phyloP scores from a whole-genome alignment of 1,139 yeast species.

The Magnusiomyces tetraspermus region DNA sequence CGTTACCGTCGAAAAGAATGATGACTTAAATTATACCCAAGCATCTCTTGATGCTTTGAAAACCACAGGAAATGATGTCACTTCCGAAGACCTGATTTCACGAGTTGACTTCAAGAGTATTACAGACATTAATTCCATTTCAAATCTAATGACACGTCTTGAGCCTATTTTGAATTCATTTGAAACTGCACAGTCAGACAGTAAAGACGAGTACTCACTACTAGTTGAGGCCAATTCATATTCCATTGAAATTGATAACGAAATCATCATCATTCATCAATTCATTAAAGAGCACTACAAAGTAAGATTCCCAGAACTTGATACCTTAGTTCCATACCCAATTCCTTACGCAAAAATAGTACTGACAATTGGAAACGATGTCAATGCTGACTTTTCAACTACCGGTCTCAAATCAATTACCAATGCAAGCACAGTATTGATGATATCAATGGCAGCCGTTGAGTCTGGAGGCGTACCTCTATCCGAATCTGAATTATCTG shows the following conservation, averaged over 20 bases:
- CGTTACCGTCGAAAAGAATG: background rate
- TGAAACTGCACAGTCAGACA: constrained; percentile 28
- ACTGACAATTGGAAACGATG: constrained; percentile 43
- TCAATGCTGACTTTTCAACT: constrained; percentile 17
- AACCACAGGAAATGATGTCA: constrained; percentile 17
- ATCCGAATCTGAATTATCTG: constrained; percentile 33
- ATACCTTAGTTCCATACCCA: constrained; percentile 53
- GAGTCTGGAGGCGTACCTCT: constrained; percentile 35
- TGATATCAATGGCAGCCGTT: constrained; percentile 65
- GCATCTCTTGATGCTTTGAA: constrained; percentile 7
- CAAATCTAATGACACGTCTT: constrained; percentile 23
- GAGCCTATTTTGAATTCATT: constrained; percentile 26
- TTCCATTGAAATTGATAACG: constrained; percentile 47
- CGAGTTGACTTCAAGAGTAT: constrained; percentile 16
- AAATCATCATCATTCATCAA: constrained; percentile 43
- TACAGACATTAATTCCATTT: constrained; percentile 17
- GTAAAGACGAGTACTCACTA: constrained; percentile 40
- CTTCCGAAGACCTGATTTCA: constrained; percentile 19
- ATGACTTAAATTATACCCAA: no score
- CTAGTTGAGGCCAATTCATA: constrained; percentile 49
- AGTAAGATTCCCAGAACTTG: constrained; percentile 63
- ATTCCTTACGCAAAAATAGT: constrained; percentile 54
- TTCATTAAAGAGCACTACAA: constrained; percentile 48
- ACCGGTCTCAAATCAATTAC: constrained; percentile 36
- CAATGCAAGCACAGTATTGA: constrained; percentile 57